Conservation (phyloP, 345 rosid genomes). For the Pseudoturritis turrita region DNA sequence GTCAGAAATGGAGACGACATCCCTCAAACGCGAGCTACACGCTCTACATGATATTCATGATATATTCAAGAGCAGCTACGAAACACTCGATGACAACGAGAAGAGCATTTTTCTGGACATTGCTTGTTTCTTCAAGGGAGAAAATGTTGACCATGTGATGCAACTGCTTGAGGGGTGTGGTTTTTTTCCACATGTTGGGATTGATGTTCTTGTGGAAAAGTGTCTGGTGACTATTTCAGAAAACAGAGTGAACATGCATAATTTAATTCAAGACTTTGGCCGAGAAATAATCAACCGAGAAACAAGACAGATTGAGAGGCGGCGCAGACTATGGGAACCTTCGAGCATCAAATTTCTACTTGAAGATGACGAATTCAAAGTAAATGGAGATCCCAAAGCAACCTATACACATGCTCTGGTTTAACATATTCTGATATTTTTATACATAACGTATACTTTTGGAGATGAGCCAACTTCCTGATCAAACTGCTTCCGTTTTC, state of each 20-base stretch:
- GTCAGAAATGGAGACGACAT: no score
- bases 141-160: conserved; percentile 2
- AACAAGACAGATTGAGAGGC: background rate
- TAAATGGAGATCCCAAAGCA: background rate
- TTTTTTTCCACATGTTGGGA: conserved; percentile 13
- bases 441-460: background rate
- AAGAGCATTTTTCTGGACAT: conserved; percentile 19
- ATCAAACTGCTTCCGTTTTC: background rate
- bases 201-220: conserved; percentile 28
- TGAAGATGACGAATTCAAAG: background rate
- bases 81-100: background rate
- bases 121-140: conserved; percentile 17
- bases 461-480: background rate
- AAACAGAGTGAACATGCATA: conserved; percentile 15
- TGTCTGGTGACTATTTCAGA: conserved; percentile 11
- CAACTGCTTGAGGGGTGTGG: conserved; percentile 23
- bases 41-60: background rate
- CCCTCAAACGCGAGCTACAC: no score
- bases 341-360: conserved; percentile 8
- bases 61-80: conserved; percentile 8
- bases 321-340: conserved; percentile 17
- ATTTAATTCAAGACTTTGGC: conserved; percentile 24
- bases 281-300: conserved; percentile 12
- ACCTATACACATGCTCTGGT: background rate
- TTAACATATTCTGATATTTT: background rate